Percentiles rank a stretch among this genome's conserved stretches.
These are phyloP conservation scores for Barnettozyma sp. DNA, from an alignment of 805 yeast genomes.

Conservation along the genomic window DNA sequence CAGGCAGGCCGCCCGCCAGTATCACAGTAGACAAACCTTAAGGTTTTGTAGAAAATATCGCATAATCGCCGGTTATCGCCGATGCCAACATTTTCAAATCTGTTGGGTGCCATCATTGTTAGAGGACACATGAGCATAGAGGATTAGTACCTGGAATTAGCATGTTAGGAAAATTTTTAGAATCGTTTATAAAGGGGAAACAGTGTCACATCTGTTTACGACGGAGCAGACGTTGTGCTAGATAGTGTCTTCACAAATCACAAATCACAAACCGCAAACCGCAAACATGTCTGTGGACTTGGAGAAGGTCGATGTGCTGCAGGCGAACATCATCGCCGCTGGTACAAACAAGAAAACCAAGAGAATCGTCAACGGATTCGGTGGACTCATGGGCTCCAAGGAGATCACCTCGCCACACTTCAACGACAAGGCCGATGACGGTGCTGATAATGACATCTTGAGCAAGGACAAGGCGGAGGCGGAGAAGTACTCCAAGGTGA, in stretches of 20 bases:
- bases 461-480: slow-evolving; percentile 37
- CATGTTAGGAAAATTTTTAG: no score
- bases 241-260: no score
- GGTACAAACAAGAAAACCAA: slow-evolving; percentile 67
- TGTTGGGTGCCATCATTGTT: slow-evolving; percentile 8
- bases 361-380: slow-evolving; percentile 77
- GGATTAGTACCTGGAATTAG: no score
- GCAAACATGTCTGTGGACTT: slow-evolving; percentile 15
- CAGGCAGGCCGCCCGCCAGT: no score
- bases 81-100: slow-evolving; percentile 10
- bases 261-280: no score
- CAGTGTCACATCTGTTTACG: no score
- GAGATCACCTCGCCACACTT: slow-evolving; percentile 62
- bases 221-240: no score
- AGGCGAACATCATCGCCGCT: slow-evolving; percentile 74
- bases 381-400: slow-evolving; percentile 76
- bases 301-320: slow-evolving; percentile 48
- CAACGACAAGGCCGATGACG: slow-evolving; percentile 40
- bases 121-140: slow-evolving; percentile 4
- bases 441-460: slow-evolving; percentile 38
- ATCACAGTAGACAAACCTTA: no score
- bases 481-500: slow-evolving; percentile 31
- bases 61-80: slow-evolving; percentile 4
- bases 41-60: no score
- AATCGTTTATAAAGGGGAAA: no score